Evolutionary conservation across 2,329 filamentous ascomycete genomes (phyloP), one percentile per base, ranked within the genome.

Genomic region (Zopfia rhizophila): DNA sequence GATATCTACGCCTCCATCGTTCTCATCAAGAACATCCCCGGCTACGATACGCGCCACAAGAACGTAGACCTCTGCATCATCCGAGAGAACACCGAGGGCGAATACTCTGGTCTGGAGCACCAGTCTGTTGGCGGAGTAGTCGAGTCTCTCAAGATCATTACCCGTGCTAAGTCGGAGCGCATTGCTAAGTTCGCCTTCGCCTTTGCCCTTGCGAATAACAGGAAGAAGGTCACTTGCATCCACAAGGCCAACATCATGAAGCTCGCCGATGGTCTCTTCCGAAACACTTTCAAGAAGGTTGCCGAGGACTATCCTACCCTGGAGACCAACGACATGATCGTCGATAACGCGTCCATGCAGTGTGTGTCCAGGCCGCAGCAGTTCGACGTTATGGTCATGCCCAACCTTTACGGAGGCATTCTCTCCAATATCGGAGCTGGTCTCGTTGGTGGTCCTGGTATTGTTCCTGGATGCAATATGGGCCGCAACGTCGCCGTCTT

Each of bases 201-300:
- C 72, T 99, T 99, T 71, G 94, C 94, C 48, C 88, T 97, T 48
- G 94, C 94, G 77, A 99, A 99, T 84, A 93, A 95, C 85, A 87
- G 94, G 74, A 93, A 95, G 84, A 97, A 97, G 89, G 91, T 99
- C 47, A 97, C 94, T 61, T 97, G 93, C 82, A 97, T 99, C 73
- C 94, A 99, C 88, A 99, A 99, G 85, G 94, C 94, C 79, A 99
- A 99, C 84, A 99, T 99, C 82, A 99, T 99, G 94, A 99, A 99
- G 85, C 84, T 99, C 49, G 93, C 92, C 74, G 94, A 99, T 66
- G 94, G 94, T 78, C 89, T 99, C 46, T 99, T 99, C 90, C 89
- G 94, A 75, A 93, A 87, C 80, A 97, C 94, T 63, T 95, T 97
- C 84, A 91, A 96, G 82, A 83, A 87, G 69, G 87, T 94, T 62